These are phyloP conservation scores for Trichoderma cornu-damae DNA, from an alignment of 2,329 filamentous ascomycete species.

Conservation along the genomic window DNA sequence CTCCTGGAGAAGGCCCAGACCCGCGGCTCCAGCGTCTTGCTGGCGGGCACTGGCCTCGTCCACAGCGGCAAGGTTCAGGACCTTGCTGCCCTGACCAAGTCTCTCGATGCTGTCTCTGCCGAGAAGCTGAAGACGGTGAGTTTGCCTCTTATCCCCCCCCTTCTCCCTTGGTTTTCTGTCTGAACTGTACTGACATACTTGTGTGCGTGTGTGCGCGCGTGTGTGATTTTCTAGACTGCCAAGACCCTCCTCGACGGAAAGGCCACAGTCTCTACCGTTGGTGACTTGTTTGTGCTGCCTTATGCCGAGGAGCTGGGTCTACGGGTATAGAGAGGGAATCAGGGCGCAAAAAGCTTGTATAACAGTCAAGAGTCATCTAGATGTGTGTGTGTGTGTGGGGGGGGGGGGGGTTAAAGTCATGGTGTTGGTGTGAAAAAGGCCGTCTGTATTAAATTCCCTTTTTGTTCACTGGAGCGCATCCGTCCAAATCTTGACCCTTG, in stretches of 20 bases:
- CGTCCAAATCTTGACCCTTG: conserved; percentile 9
- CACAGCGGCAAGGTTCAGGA: conserved; percentile 78
- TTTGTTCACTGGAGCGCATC: conserved; percentile 25
- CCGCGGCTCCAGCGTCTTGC: conserved; percentile 69
- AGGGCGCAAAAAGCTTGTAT: conserved; percentile 36
- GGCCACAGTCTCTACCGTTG: conserved; percentile 82
- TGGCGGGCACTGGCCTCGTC: conserved; percentile 79
- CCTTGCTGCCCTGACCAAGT: conserved; percentile 72
- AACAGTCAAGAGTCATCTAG: conserved; percentile 41
- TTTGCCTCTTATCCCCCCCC: conserved; percentile 21
- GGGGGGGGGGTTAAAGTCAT: conserved; percentile 29
- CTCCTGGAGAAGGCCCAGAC: conserved; percentile 78
- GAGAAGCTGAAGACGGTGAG: conserved; percentile 82
- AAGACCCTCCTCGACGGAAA: conserved; percentile 84
- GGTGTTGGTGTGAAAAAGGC: conserved; percentile 38
- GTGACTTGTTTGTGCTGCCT: conserved; percentile 85
- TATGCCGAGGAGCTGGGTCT: conserved; percentile 93
- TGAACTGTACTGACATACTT: background rate
- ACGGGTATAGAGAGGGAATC: conserved; percentile 65
- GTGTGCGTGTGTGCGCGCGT: no score
- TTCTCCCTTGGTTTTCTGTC: no score
- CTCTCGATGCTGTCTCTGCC: conserved; percentile 72
- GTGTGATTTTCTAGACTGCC: conserved; percentile 61
- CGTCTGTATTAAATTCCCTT: conserved; percentile 40
- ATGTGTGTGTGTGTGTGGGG: no score